Evolutionary conservation across 2,329 filamentous ascomycete genomes (phyloP).

Genomic region (Neocucurbitaria cava): DNA sequence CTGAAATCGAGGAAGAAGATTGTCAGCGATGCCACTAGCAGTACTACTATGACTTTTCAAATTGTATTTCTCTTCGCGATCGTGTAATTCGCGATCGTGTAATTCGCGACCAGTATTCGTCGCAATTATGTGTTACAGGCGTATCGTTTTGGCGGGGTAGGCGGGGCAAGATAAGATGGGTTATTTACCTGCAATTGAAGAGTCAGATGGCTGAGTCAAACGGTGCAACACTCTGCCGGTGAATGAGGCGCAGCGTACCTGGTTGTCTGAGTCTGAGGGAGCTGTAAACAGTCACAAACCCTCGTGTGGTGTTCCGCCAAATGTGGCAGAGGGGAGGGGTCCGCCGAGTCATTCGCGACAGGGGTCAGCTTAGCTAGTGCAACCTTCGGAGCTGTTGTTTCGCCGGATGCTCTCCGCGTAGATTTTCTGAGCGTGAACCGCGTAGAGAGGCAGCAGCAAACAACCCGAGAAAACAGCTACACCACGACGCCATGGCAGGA

Average conservation of each 20-base stretch:
- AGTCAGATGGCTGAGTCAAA: slow-evolving; percentile 23
- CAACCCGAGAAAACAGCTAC: slow-evolving; percentile 34
- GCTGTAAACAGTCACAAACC: slow-evolving; percentile 26
- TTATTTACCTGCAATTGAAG: slow-evolving; percentile 29
- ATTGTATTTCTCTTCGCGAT: not conserved
- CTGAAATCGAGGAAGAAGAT: slow-evolving; percentile 1
- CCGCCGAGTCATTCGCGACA: slow-evolving; percentile 33
- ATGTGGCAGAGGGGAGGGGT: slow-evolving; percentile 34
- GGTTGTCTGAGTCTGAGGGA: slow-evolving; percentile 4
- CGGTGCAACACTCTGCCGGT: slow-evolving; percentile 3
- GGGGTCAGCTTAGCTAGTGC: slow-evolving; percentile 27
- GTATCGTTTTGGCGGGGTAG: slow-evolving; percentile 35
- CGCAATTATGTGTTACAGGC: slow-evolving; percentile 2
- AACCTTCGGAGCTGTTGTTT: slow-evolving; percentile 27
- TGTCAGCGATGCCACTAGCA: slow-evolving; percentile 10
- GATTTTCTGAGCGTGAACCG: slow-evolving; percentile 39
- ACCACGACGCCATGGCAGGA: slow-evolving; percentile 73
- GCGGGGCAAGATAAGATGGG: slow-evolving; percentile 33
- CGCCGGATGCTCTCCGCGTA: slow-evolving; percentile 29
- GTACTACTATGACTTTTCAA: not conserved
- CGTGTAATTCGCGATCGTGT: not conserved
- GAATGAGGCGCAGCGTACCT: slow-evolving; percentile 13
- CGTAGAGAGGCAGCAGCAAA: slow-evolving; percentile 39
- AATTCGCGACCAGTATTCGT: not conserved
- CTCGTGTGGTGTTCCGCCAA: slow-evolving; percentile 32